Conservation (phyloP, 495 filamentous ascomycete species). For the Glutinoglossum americanum region DNA sequence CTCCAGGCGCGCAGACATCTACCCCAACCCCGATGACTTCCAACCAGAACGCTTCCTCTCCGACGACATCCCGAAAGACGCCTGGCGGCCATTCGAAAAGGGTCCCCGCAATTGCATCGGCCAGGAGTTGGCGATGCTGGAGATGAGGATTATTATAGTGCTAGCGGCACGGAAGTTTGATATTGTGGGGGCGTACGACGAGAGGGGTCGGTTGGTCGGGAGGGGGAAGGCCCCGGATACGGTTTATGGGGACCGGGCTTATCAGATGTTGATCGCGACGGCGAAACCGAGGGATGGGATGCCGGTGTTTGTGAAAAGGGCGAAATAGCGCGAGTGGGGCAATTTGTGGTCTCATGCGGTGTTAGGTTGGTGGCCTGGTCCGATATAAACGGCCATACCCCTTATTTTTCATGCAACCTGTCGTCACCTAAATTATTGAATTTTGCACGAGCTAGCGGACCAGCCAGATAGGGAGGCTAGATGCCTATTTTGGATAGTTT, state of each 20-base stretch:
- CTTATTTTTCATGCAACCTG: too few relatives aligned
- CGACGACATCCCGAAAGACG: conserved; percentile 20
- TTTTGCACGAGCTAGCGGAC: too few relatives aligned
- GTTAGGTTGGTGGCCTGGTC: too few relatives aligned
- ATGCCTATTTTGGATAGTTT: too few relatives aligned
- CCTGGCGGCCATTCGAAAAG: conserved; percentile 30
- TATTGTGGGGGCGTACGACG: conserved; percentile 23
- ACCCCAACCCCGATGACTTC: conserved; percentile 20
- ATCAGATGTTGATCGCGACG: conserved; percentile 8
- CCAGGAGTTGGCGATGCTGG: conserved; percentile 27
- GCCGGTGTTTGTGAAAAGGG: not conserved
- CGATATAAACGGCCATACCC: too few relatives aligned
- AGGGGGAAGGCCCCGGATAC: conserved; percentile 6
- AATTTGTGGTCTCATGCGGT: too few relatives aligned
- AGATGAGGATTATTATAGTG: conserved; percentile 24
- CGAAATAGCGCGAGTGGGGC: not conserved
- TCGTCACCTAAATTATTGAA: too few relatives aligned
- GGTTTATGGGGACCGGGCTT: conserved; percentile 15
- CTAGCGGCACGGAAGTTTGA: conserved; percentile 26
- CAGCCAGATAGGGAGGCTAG: too few relatives aligned
- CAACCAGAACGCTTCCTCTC: conserved; percentile 24
- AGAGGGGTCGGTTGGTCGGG: conserved; percentile 16
- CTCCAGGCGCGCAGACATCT: conserved; percentile 17
- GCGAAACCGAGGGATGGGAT: conserved; percentile 9
- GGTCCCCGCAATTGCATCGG: conserved; percentile 33